phyloP scores from a whole-genome alignment of 495 filamentous ascomycete genomes.

The Bombardia bombarda region DNA sequence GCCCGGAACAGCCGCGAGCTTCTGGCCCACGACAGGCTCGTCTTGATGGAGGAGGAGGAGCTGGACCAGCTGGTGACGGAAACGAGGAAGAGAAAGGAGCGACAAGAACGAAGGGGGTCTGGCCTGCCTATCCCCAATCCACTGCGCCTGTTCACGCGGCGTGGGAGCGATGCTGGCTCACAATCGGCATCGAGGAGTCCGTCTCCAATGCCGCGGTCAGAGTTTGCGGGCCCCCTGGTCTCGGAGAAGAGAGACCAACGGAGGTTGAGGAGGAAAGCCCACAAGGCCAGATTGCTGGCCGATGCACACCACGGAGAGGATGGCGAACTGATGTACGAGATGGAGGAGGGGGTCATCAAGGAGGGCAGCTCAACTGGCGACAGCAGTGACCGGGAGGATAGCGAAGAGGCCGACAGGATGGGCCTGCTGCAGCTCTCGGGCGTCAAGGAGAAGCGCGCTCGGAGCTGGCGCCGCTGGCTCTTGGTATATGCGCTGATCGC shows the following conservation, averaged over 20 bases:
- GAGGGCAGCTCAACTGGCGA: conserved; percentile 50
- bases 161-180: conserved; percentile 24
- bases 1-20: conserved; percentile 65
- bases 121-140: conserved; percentile 38
- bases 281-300: conserved; percentile 38
- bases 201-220: conserved; percentile 14
- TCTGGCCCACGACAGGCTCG: conserved; percentile 60
- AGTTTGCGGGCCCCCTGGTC: conserved; percentile 15
- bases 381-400: conserved; percentile 47
- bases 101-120: conserved; percentile 41
- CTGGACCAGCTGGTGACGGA: conserved; percentile 64
- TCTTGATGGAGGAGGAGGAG: conserved; percentile 84
- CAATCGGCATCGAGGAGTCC: conserved; percentile 24
- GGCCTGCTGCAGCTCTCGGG: conserved; percentile 35
- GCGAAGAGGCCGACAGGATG: conserved; percentile 44
- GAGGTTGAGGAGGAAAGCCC: conserved; percentile 35
- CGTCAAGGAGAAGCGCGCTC: conserved; percentile 32
- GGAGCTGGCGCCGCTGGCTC: conserved; percentile 41
- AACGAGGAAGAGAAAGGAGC: conserved; percentile 38
- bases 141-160: conserved; percentile 28
- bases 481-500: conserved; percentile 46
- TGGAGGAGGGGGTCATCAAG: conserved; percentile 73
- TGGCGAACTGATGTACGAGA: conserved; percentile 76
- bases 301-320: conserved; percentile 53
- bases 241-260: conserved; percentile 45